Conservation (phyloP, 2,329 filamentous ascomycete genomes). For the Lecanosticta acicola region DNA sequence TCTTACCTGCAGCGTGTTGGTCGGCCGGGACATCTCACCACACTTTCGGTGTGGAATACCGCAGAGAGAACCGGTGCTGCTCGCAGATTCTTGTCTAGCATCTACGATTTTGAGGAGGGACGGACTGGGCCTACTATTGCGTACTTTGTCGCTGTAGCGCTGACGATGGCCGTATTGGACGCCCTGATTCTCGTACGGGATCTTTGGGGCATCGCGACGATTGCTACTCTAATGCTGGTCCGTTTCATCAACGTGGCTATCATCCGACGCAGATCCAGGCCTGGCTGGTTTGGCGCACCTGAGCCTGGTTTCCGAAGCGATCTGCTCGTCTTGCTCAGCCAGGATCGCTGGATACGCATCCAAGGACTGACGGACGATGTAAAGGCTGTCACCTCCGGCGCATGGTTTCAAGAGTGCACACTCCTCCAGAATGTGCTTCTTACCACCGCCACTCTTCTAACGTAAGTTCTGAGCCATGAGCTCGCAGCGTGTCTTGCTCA, state of each 20-base stretch:
- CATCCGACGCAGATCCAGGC: conserved; percentile 47
- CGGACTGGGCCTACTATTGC: not conserved
- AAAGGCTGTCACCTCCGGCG: conserved; percentile 53
- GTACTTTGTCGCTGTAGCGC: conserved; percentile 3
- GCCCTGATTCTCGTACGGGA: conserved; percentile 4
- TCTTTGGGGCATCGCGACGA: conserved; percentile 45
- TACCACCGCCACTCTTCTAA: conserved; percentile 51
- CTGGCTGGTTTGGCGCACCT: conserved; percentile 28
- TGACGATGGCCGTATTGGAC: conserved; percentile 13
- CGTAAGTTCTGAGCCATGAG: conserved; percentile 35
- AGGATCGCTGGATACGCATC: conserved; percentile 49
- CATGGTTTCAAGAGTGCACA: conserved; percentile 52
- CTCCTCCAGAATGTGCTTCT: conserved; percentile 49
- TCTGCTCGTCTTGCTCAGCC: conserved; percentile 50
- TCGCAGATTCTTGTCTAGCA: not conserved
- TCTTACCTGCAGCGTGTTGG: conserved; percentile 41
- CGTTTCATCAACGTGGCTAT: conserved; percentile 53
- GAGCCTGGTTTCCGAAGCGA: conserved; percentile 39
- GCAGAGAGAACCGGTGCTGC: not conserved
- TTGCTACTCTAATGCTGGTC: conserved; percentile 49
- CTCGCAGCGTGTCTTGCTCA: too few species aligned
- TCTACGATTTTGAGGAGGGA: too few species aligned
- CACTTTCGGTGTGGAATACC: conserved; percentile 14
- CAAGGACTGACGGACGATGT: conserved; percentile 52
- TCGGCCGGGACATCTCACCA: conserved; percentile 27